Evolutionary conservation across 805 yeast species (phyloP).

Genomic region (Lipomyces yamadae): DNA sequence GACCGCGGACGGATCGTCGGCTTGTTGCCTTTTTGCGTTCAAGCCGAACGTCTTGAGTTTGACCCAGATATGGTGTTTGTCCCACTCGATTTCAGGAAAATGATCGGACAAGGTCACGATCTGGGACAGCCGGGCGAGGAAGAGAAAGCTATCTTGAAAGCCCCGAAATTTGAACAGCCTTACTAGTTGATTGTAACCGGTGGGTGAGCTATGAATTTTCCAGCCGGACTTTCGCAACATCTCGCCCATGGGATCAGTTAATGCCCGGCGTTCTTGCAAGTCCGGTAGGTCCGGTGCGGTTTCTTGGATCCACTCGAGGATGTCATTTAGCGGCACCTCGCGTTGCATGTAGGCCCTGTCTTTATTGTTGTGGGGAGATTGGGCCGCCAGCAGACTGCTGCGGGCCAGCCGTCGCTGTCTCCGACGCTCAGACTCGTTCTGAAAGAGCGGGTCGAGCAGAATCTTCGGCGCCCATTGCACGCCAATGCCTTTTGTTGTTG

Average conservation of each 20-base stretch:
- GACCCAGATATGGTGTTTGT: constrained; percentile 10
- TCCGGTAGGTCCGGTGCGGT: constrained; percentile 5
- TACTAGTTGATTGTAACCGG: constrained; percentile 11
- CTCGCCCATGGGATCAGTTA: constrained; percentile 23
- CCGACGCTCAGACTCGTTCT: constrained; percentile 20
- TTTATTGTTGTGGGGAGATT: constrained; percentile 3
- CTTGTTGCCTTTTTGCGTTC: background rate
- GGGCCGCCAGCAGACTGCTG: constrained; percentile 6
- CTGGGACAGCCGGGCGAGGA: constrained; percentile 21
- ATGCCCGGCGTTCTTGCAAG: constrained; percentile 4
- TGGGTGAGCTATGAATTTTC: constrained; percentile 8
- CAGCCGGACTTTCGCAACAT: constrained; percentile 10
- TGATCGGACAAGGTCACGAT: constrained; percentile 11
- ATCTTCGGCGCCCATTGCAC: constrained; percentile 2
- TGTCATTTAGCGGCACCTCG: constrained; percentile 11
- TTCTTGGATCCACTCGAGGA: constrained; percentile 12
- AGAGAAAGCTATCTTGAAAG: constrained; percentile 23
- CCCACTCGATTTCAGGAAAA: constrained; percentile 27
- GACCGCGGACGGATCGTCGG: constrained; percentile 3
- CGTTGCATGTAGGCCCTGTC: background rate
- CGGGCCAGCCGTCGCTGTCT: constrained; percentile 18
- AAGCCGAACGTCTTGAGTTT: constrained; percentile 20
- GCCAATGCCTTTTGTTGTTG: background rate
- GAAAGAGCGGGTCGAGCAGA: constrained; percentile 14
- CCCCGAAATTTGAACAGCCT: constrained; percentile 12